These are phyloP conservation scores for Leucoagaricus sp. DNA, from an alignment of 1,284 basidiomycete genomes.

Conservation along the genomic window DNA sequence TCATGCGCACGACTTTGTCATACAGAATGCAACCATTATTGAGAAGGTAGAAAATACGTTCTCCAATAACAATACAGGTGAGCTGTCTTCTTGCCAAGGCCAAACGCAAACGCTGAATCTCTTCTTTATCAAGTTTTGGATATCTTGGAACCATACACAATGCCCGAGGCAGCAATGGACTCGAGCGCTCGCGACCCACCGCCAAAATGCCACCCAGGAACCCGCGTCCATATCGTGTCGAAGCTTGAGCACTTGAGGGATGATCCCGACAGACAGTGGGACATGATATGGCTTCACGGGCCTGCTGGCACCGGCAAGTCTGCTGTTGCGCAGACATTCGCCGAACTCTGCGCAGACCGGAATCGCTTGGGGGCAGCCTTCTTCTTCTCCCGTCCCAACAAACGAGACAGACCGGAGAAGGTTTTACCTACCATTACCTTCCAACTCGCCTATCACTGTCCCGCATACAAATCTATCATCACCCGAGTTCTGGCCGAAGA, in stretches of 20 bases:
- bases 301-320: constrained; percentile 26
- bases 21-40: background rate
- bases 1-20: background rate
- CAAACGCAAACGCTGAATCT: too few species aligned
- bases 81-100: too few species aligned
- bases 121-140: too few species aligned
- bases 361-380: constrained; percentile 18
- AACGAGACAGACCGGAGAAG: constrained; percentile 7
- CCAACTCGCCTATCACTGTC: constrained; percentile 18
- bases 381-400: constrained; percentile 19
- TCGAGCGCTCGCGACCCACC: too few species aligned
- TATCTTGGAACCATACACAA: too few species aligned
- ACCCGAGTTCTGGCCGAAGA: constrained; percentile 11
- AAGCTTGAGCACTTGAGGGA: background rate
- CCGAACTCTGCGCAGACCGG: constrained; percentile 17
- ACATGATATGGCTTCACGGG: constrained; percentile 27
- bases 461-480: constrained; percentile 12
- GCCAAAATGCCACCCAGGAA: too few species aligned
- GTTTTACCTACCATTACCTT: constrained; percentile 21
- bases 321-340: constrained; percentile 24
- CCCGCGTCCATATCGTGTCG: background rate
- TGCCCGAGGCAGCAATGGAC: too few species aligned
- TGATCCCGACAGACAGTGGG: background rate
- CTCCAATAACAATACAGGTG: background rate
- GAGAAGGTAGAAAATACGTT: too few species aligned